Percentiles rank a stretch among this genome's conserved stretches.
Conservation (phyloP, 768 basidiomycete species). For the Mycena chlorophos region DNA sequence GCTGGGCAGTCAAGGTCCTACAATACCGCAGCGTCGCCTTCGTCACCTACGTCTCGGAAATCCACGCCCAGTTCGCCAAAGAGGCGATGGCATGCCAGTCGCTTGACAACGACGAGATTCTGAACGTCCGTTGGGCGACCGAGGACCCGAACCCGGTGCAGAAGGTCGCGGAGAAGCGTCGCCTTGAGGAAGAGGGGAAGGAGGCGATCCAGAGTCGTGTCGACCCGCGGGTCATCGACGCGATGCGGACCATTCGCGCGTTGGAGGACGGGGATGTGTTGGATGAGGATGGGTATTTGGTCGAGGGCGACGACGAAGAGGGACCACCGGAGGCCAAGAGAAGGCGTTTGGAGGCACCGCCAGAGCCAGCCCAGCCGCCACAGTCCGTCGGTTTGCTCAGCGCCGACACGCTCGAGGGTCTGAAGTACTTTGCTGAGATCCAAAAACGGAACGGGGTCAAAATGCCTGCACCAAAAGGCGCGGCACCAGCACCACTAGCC, state of each 20-base stretch:
- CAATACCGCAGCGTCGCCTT: slow-evolving; percentile 96
- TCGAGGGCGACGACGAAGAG: slow-evolving; percentile 33
- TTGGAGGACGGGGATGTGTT: slow-evolving; percentile 76
- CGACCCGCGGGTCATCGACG: slow-evolving; percentile 87
- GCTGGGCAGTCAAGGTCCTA: slow-evolving; percentile 73
- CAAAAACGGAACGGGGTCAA: slow-evolving; percentile 60
- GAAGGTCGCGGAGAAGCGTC: slow-evolving; percentile 80
- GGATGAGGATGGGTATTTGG: slow-evolving; percentile 40
- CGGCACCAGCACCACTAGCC: slow-evolving; percentile 34
- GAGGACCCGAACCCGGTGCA: slow-evolving; percentile 96
- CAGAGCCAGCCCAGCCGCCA: slow-evolving; percentile 32
- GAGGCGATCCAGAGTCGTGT: slow-evolving; percentile 83
- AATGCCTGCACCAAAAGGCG: slow-evolving; percentile 28
- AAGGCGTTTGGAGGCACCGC: slow-evolving; percentile 31
- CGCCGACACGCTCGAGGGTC: slow-evolving; percentile 82
- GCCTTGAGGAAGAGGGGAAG: slow-evolving; percentile 82
- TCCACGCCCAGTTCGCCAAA: slow-evolving; percentile 92
- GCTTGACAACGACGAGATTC: slow-evolving; percentile 93
- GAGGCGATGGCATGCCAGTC: slow-evolving; percentile 99
- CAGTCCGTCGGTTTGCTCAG: slow-evolving; percentile 65
- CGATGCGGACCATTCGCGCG: slow-evolving; percentile 81
- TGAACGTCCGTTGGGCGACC: slow-evolving; percentile 99
- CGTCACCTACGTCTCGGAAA: slow-evolving; percentile 88
- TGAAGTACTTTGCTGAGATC: slow-evolving; percentile 90
- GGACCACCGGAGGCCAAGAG: slow-evolving; percentile 38